Evolutionary conservation across 2,329 filamentous ascomycete species (phyloP), one percentile per base, ranked within the genome.

Genomic region (Mollisia scopiformis): DNA sequence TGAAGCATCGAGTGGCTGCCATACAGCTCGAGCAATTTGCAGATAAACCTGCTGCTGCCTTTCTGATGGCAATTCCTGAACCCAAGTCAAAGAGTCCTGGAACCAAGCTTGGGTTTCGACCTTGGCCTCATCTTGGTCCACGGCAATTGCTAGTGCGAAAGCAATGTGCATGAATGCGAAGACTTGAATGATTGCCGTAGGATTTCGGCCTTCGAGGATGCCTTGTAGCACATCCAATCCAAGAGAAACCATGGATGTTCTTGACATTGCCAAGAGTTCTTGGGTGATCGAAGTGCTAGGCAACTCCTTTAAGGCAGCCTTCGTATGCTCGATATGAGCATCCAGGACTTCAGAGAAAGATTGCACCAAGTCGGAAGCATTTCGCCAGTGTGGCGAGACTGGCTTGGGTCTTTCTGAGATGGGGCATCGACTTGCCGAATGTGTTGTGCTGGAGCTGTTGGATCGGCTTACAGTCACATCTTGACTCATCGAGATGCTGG

Each of bases 161-260:
- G 67, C 68, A 7, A 71, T 57, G 62, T 71, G 68, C 13, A 67
- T 68, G 23, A 70, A 69, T 3, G 68, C 65, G 55, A 70, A 71
- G 13, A 67, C 57, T 46, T 68, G 62, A 11, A 69, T 60, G 21
- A 68, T 64, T 10, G 68, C 62, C 11, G 65, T 67, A 33, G 69
- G 68, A 31, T 65, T 63, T 30, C 67, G 60, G n/a, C 65, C 66
- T 55, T 68, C 66, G 11, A 71, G 62, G 28, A 69, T 63, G 0
- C 62, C 65, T 23, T 61, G 61, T 10, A 71, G 51, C 4, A 64
- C 67, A 33, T 70, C 67, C 6, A 71, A 58, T 1, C 69, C 69
- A 25, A 68, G 67, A 4, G 66, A 68, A 16, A 63, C 57, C 50
- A 69, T 65, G 16, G 67, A 67, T 16, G 61, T 60, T 35, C 64